Evolutionary conservation across 495 filamentous ascomycete genomes (phyloP), one percentile per base, ranked within the genome.

Genomic region (Venustampulla echinocandica): DNA sequence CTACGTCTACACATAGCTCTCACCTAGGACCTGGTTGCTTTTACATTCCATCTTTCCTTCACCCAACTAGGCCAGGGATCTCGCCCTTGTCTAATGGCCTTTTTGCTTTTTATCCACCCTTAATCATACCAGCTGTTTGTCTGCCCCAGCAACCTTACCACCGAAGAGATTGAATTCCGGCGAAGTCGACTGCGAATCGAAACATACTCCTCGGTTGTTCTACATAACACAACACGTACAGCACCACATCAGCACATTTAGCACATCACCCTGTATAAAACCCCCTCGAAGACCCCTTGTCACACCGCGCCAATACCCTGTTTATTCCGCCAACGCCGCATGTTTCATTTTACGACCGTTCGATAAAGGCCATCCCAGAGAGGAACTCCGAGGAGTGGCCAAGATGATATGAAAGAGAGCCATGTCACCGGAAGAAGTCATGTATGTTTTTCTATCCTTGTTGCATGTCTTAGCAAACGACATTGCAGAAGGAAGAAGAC

Each of bases 161-260:
- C 42, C 36, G 27, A 42, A 46, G 4, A 35, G 10, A 18, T 46
- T 44, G 33, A 40, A 44, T 47, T 55, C 52, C 44, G 47, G 43
- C 52, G 52, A 55, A 55, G 52, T 55, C 52, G 52, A 47, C 47
- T 32, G 37, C 17, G 39, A 47, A 46, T 49, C 47, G 40, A 55
- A 25, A 44, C 18, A 19, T 22, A 41, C 25, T 25, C 11, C 33
- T 15, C 36, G 28, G 27, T 44, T 47, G 43, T 39, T 41, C 40
- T 34, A 30, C 42, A 50, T 37, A 49, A 41, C 44, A 48, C 33
- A 19, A 18, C 38, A 42, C 28, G 14, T 35, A 28, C 23, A 50
- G 32, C 52, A 50, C 47, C 42, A 39, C 34, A 47, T 43, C 24
- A 32, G 47, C 46, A 53, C 52, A 38, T 36, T 40, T 47, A 48